Base-by-base conservation (phyloP, 352 stramenopile species). In the Elongisporangium undulatum region DNA sequence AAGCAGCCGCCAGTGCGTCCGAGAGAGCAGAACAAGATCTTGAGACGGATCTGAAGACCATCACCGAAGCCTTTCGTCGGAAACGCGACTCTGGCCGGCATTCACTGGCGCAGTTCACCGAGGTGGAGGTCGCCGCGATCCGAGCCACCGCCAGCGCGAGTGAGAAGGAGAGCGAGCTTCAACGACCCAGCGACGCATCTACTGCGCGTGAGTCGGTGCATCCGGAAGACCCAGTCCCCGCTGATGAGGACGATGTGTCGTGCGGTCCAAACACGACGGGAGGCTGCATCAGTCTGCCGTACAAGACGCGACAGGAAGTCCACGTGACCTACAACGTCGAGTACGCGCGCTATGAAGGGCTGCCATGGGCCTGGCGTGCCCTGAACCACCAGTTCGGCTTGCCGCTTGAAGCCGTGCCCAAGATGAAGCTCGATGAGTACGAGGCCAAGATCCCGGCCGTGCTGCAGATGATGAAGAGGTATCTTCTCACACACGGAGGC, bases 331-430 rank as follows among this genome's bases (percentile, higher is more conserved):
- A 91, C 58, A 88, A 95, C 59, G 63, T 64, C 2, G 72, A 86
- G 24, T 55, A 72, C 10, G 79, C 81, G 19, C 73, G 83, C n/a
- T 93, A 87, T 54, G 85, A 93, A 67, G 86, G 86, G 5, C 60
- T 94, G 0, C 86, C 86, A 0, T 68, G 64, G 17, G 82, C 70
- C 10, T 95, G 86, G 86, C 58, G 72, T 10, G 56, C 68, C 4
- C 55, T 90, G 6, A 92, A 94, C 55, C 77, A 86, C 34, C 82
- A 92, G 50, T 95, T 94, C 55, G 86, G 82, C 2, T 50, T 95
- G 7, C 75, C 79, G 2, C 67, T 94, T 0, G 78, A 90, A 39
- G 67, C 67, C 3, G 68, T 87, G 4, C 78, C 81, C 15, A 89
- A 89, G 54, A 77, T 79, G 12, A 59, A 70, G 10, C 73, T 94